A percentile compares a stretch with the other conserved stretches of the same genome.
These are phyloP conservation scores for Gymnopilus dilepis DNA, from an alignment of 768 basidiomycete genomes.

Conservation along the genomic window DNA sequence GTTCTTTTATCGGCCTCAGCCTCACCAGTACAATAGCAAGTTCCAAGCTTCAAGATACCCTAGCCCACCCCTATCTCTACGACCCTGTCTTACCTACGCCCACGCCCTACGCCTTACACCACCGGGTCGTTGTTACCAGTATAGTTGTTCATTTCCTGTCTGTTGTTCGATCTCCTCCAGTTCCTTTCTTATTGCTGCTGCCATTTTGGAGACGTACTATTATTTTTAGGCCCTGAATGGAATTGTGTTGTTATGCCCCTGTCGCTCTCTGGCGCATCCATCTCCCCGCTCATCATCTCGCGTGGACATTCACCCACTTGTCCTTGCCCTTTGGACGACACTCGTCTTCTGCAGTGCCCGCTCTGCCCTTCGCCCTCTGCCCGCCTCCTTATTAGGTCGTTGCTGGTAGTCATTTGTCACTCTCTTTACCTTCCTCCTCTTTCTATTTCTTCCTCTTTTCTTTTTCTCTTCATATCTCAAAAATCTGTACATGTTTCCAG, in stretches of 20 bases:
- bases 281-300: background rate
- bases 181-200: background rate
- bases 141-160: background rate
- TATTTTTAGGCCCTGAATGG: slow-evolving; percentile 6
- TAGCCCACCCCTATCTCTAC: background rate
- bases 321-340: background rate
- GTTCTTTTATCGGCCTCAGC: slow-evolving; percentile 1
- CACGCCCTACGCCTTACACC: slow-evolving; percentile 2
- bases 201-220: slow-evolving; percentile 1
- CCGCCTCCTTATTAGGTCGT: background rate
- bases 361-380: background rate
- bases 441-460: background rate
- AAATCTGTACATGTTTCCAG: background rate
- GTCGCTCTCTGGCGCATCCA: background rate
- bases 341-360: background rate
- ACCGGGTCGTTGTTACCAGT: background rate
- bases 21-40: background rate
- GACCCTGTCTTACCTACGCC: background rate
- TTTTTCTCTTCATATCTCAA: background rate
- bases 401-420: slow-evolving; percentile 2
- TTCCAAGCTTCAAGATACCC: slow-evolving; percentile 10
- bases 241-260: background rate
- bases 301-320: background rate
- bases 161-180: background rate
- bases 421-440: background rate